Evolutionary conservation across 2,329 filamentous ascomycete species (phyloP).

Genomic region (Curvularia hawaiiensis): DNA sequence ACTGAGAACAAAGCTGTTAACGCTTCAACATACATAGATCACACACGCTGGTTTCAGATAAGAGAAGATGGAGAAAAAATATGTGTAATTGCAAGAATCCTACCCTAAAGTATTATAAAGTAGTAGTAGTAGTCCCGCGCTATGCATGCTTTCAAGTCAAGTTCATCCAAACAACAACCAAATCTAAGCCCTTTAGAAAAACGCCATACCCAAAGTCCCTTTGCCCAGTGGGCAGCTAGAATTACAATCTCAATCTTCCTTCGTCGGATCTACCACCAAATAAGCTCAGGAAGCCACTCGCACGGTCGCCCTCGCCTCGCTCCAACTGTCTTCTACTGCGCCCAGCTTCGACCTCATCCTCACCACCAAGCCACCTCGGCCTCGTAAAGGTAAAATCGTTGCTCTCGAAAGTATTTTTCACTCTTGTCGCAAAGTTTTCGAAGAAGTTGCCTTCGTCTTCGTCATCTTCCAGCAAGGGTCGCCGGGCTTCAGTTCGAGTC

Average conservation of each 20-base stretch:
- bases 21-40: not conserved
- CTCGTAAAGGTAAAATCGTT: constrained; percentile 59
- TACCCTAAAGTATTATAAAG: not conserved
- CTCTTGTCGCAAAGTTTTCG: constrained; percentile 78
- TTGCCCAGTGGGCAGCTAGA: not conserved
- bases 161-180: not conserved
- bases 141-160: not conserved
- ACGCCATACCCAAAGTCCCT: not conserved
- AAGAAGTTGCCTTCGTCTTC: constrained; percentile 82
- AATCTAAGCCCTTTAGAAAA: not conserved
- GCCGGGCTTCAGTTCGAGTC: constrained; percentile 21
- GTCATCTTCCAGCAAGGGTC: constrained; percentile 55
- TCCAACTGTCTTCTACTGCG: constrained; percentile 9
- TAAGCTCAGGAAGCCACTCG: constrained; percentile 32
- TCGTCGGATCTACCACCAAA: constrained; percentile 44
- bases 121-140: not conserved
- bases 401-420: constrained; percentile 90
- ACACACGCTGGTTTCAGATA: not conserved
- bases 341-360: constrained; percentile 39
- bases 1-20: not conserved
- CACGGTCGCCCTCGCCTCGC: constrained; percentile 16
- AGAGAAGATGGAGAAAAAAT: not conserved
- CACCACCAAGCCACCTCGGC: constrained; percentile 80
- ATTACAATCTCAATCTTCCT: constrained; percentile 41
- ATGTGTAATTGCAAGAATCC: not conserved